Base-by-base conservation (phyloP, 225 moss, liverwort and hornwort species). In the Takakia lepidozioides region DNA sequence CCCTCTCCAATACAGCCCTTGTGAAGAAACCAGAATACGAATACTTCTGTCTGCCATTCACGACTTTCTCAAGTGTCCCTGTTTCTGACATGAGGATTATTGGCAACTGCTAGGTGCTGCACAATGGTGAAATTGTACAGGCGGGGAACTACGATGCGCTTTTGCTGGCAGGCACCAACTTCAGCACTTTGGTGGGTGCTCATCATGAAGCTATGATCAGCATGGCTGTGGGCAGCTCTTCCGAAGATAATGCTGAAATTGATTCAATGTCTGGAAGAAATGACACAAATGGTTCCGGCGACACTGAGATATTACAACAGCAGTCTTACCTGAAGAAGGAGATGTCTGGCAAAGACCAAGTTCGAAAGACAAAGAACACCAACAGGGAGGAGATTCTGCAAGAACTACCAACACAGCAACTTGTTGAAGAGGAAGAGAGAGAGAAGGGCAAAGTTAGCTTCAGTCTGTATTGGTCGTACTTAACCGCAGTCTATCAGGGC, bases 81-180 rank as follows among this genome's bases (percentile, higher is more conserved):
- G 3, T n/a, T 41, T 25, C n/a, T 29, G 1, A 25, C 10, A 5
- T 26, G 20, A 19, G 24, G 25, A 40, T 56, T 1, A 43, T 8
- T 15, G 24, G 2, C 19, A 27, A 27, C 9, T 48, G 4, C 13
- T 27, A 78, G 77, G 77, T 78, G 10, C 54, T 78, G 48, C 59
- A 54, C 36, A 57, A 68, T 49, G 77, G 77, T 15, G 72, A 65
- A 51, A 72, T 78, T 20, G 72, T 78, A 34, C 77, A 78, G 48
- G 56, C 72, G 20, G 77, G 77, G 27, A 63, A 65, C 28, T 78
- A 72, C 38, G 72, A 72, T 19, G 68, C 72, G 14, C 72, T 78
- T 40, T 11, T 72, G 15, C 36, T 57, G 27, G 48, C 57, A 19
- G 77, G 68, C 23, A 65, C 72, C 25, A 72, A 78, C 50, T 72